phyloP scores from a whole-genome alignment of 139 green algal species.

The Tetratostichococcus sp. region DNA sequence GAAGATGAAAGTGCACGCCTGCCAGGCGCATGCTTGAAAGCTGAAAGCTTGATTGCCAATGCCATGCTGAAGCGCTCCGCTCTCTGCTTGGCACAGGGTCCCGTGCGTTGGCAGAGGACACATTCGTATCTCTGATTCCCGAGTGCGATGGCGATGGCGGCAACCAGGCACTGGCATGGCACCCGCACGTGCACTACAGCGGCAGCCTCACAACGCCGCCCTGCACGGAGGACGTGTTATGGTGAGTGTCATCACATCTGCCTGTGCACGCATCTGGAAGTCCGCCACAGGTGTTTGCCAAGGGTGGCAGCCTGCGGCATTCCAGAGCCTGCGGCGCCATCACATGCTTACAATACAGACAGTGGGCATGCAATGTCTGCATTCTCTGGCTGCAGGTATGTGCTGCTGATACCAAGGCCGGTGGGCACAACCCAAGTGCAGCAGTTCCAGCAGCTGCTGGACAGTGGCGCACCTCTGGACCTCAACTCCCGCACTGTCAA shows the following conservation, averaged over 20 bases:
- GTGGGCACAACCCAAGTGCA: constrained; percentile 9
- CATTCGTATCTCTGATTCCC: not conserved
- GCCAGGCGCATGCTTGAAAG: too few species aligned
- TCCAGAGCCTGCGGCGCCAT: too few species aligned
- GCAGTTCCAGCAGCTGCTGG: constrained; percentile 53
- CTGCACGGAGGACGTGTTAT: constrained; percentile 76
- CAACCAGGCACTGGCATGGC: not conserved
- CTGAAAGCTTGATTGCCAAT: too few species aligned
- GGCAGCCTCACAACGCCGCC: constrained; percentile 84
- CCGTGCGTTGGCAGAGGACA: not conserved
- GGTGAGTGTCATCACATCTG: constrained; percentile 43
- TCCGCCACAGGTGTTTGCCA: too few species aligned
- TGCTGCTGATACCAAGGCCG: not conserved
- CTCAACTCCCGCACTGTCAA: constrained; percentile 49
- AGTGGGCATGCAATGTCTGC: too few species aligned
- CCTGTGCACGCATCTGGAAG: constrained; percentile 37
- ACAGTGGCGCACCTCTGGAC: constrained; percentile 26
- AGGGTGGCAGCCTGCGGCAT: too few species aligned
- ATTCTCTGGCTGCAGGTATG: not conserved
- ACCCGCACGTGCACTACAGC: constrained; percentile 61
- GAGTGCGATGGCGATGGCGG: not conserved
- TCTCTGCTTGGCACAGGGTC: not conserved
- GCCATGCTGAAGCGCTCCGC: too few species aligned
- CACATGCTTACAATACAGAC: too few species aligned
- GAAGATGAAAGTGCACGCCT: too few species aligned